A percentile compares a stretch with the other conserved stretches of the same genome.
phyloP scores from a whole-genome alignment of 306 rosid genomes.

The Cucumis hystrix region DNA sequence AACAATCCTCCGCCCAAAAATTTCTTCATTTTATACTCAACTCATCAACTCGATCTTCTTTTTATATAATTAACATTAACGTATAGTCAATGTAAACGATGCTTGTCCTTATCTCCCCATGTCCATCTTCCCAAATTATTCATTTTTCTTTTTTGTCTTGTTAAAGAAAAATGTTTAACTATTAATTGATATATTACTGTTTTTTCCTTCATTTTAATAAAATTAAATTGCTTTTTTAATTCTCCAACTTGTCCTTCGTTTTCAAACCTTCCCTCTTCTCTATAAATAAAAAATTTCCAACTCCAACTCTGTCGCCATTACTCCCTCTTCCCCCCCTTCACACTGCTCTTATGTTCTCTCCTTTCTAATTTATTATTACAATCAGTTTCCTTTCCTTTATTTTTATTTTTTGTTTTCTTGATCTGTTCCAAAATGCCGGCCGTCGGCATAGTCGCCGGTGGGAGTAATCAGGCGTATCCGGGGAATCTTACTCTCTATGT shows the following conservation, averaged over 20 bases:
- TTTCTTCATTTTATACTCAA: neutral
- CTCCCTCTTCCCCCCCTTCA: neutral
- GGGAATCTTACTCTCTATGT: constrained; percentile 51
- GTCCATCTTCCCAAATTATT: no score
- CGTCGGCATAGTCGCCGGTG: constrained; percentile 15
- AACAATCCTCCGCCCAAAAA: neutral
- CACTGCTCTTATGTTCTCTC: neutral
- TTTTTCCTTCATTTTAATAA: neutral
- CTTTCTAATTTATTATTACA: neutral
- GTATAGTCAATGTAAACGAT: neutral
- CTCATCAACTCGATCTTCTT: neutral
- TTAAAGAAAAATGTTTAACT: neutral
- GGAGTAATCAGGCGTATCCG: constrained; percentile 25
- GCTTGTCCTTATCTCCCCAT: neutral
- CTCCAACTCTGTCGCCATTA: neutral
- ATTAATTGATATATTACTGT: neutral
- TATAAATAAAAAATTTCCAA: neutral
- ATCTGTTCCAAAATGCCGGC: constrained; percentile 34
- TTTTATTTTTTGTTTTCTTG: neutral
- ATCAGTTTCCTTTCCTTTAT: neutral
- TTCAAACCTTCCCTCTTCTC: neutral
- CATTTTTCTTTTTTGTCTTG: neutral
- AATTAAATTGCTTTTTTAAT: neutral
- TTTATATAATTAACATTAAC: neutral
- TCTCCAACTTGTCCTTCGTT: neutral